These are phyloP conservation scores for Liriodendron chinense DNA, from an alignment of 164 flowering plant genomes.

Conservation along the genomic window DNA sequence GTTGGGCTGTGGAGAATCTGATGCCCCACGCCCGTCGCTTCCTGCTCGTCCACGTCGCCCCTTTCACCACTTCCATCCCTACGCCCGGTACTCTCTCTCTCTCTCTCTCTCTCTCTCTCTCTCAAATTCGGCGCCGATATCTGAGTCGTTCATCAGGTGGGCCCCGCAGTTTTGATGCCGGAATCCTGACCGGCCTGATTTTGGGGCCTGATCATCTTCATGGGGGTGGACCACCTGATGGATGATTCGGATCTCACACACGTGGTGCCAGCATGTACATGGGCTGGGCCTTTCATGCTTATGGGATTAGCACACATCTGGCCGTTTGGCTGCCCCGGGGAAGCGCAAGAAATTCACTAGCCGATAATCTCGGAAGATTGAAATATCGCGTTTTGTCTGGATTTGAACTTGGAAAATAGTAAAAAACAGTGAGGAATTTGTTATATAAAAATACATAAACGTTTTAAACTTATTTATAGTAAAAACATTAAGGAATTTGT, in stretches of 20 bases:
- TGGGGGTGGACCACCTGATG: too few relatives aligned
- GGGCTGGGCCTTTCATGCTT: not conserved
- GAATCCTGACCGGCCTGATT: not conserved
- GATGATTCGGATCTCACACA: too few relatives aligned
- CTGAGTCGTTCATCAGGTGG: not conserved
- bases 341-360: too few relatives aligned
- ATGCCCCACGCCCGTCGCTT: constrained; percentile 43
- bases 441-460: too few relatives aligned
- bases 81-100: constrained; percentile 52
- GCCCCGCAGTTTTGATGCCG: not conserved
- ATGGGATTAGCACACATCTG: not conserved
- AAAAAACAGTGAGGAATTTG: too few relatives aligned
- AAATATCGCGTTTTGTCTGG: too few relatives aligned
- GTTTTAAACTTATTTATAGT: too few relatives aligned
- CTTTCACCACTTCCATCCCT: constrained; percentile 56
- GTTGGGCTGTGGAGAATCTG: constrained; percentile 75
- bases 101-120: constrained; percentile 4
- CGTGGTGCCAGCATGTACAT: too few relatives aligned
- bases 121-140: not conserved
- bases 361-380: too few relatives aligned
- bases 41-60: constrained; percentile 68
- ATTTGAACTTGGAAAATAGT: too few relatives aligned
- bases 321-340: too few relatives aligned
- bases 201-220: not conserved
- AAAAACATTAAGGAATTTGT: too few relatives aligned